Conservation (phyloP, 768 basidiomycete genomes). For the Lyophyllum semitale region DNA sequence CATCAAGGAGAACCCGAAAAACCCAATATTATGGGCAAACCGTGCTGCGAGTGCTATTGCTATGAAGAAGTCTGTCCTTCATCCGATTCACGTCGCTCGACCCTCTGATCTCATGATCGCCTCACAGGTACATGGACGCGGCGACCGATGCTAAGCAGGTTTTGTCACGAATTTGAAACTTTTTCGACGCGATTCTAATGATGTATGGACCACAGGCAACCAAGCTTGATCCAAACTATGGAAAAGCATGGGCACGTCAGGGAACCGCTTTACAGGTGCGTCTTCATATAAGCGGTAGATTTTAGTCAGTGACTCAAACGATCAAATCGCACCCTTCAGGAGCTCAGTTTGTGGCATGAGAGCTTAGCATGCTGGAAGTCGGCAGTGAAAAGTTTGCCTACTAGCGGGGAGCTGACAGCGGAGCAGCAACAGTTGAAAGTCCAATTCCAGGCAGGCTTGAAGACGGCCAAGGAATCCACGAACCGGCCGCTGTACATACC, state of each 20-base stretch:
- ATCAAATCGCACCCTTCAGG: too few species aligned
- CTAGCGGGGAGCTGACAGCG: conserved; percentile 24
- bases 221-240: conserved; percentile 38
- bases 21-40: conserved; percentile 45
- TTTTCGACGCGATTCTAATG: too few species aligned
- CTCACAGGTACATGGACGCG: conserved; percentile 33
- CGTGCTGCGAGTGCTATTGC: conserved; percentile 42
- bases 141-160: conserved; percentile 32
- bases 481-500: neutral
- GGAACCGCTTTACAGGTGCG: conserved; percentile 34
- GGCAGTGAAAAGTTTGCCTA: conserved; percentile 31
- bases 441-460: conserved; percentile 33
- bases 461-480: conserved; percentile 20
- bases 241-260: conserved; percentile 44
- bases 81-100: neutral
- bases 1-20: conserved; percentile 36
- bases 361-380: conserved; percentile 30
- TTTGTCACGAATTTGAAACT: too few species aligned
- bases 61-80: conserved; percentile 32
- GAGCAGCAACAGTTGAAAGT: conserved; percentile 33
- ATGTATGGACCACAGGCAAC: conserved; percentile 37
- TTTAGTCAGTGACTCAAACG: too few species aligned
- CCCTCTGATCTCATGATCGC: too few species aligned
- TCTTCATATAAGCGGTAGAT: too few species aligned
- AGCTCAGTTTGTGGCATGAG: conserved; percentile 17